Evolutionary conservation across 352 stramenopile genomes (phyloP), one percentile per base, ranked within the genome.

Genomic region (Pythium vanterpoolii): DNA sequence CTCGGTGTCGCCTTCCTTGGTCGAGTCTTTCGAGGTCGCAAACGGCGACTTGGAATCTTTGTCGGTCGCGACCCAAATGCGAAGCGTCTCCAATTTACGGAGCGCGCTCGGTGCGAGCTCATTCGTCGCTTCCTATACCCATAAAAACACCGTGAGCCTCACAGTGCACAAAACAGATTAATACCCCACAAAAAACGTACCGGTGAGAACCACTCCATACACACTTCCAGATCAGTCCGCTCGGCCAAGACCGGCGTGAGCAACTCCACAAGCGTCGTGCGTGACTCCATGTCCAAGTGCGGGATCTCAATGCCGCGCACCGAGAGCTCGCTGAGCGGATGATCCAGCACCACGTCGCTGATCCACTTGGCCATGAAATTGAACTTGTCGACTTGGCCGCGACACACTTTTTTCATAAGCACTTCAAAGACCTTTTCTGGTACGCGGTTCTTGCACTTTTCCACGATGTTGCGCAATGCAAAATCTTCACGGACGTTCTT

Each of bases 331-430:
- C 77, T 63, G 10, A 92, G 73, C 18, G 83, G 78, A 28, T 89
- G 71, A 30, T 70, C 79, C 4, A 91, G 68, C 58, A 95, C 86
- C 27, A 95, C 80, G 16, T 68, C 67, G 57, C 77, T 87, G 67
- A 95, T 93, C 86, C 86, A 95, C 27, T 79, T 92, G 49, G 84
- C 83, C 28, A 94, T 60, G 54, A 93, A 93, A 60, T 95, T 93
- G 51, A 95, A 95, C 70, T 93, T 93, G 70, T 95, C 84, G 23
- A 94, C 74, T 58, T 93, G 84, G 28, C 86, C 84, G 31, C 74
- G 79, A 56, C 86, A 95, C 31, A 94, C 86, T 38, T 87, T 89
- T 67, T 90, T 88, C 54, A 93, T 77, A 36, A 93, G 71, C 45
- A 92, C 69, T 28, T 79, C 77, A 62, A 93, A 95, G 26, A 93